A percentile compares a stretch with the other conserved stretches of the same genome.
These are phyloP conservation scores for Monosporascus sp. DNA, from an alignment of 2,329 filamentous ascomycete species.

Conservation along the genomic window DNA sequence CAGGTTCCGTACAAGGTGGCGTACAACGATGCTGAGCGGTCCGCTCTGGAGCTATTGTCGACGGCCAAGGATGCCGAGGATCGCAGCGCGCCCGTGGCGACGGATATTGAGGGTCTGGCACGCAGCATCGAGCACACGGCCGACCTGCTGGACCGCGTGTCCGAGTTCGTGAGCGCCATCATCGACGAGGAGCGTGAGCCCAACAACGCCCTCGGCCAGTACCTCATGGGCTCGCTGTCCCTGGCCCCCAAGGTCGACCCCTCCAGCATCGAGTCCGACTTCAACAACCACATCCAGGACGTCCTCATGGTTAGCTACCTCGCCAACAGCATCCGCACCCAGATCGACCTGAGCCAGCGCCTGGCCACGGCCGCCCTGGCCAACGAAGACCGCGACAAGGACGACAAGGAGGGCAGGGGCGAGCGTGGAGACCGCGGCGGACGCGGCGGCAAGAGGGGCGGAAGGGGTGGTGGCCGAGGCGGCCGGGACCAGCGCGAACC, in stretches of 20 bases:
- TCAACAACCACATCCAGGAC: slow-evolving; percentile 99
- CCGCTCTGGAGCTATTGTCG: slow-evolving; percentile 73
- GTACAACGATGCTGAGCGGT: slow-evolving; percentile 65
- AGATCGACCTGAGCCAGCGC: slow-evolving; percentile 96
- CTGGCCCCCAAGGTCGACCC: slow-evolving; percentile 92
- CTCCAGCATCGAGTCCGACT: slow-evolving; percentile 88
- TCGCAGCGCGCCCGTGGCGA: slow-evolving; percentile 66
- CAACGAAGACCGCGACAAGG: slow-evolving; percentile 35
- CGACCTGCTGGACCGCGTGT: slow-evolving; percentile 83
- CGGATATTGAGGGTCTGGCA: slow-evolving; percentile 86
- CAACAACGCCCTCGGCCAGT: slow-evolving; percentile 88
- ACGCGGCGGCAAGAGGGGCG: slow-evolving; percentile 40
- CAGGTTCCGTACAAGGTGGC: slow-evolving; percentile 93
- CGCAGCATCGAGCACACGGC: slow-evolving; percentile 82
- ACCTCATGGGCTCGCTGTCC: slow-evolving; percentile 87
- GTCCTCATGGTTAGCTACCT: slow-evolving; percentile 97
- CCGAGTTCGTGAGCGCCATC: slow-evolving; percentile 86
- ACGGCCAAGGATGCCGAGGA: slow-evolving; percentile 74
- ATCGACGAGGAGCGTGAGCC: slow-evolving; percentile 89
- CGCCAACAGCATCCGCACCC: slow-evolving; percentile 96
- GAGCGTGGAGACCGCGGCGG: slow-evolving; percentile 35
- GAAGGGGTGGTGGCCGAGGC: slow-evolving; percentile 39
- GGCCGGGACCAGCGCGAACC: slow-evolving; percentile 45
- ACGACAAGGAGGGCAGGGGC: slow-evolving; percentile 32
- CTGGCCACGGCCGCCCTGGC: slow-evolving; percentile 72